A percentile compares a stretch with the other conserved stretches of the same genome.
phyloP scores from a whole-genome alignment of 257 asterid genomes.

The Capsicum pubescens region DNA sequence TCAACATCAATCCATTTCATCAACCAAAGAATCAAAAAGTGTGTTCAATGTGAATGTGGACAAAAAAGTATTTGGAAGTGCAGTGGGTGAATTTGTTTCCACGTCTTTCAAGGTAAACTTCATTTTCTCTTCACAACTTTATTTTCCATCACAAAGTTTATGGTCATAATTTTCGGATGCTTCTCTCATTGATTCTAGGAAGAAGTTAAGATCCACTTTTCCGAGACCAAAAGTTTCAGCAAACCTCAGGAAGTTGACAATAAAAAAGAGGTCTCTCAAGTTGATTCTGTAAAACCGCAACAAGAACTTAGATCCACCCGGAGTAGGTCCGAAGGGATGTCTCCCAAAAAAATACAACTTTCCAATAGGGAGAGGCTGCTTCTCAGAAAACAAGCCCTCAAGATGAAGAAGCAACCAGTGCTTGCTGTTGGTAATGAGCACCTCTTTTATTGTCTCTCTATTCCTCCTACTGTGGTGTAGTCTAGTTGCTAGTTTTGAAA shows the following conservation, averaged over 20 bases:
- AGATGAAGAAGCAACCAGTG: conserved; percentile 65
- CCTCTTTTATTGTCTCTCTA: neutral
- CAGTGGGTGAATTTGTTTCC: conserved; percentile 25
- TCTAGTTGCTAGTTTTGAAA: neutral
- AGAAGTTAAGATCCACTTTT: conserved; percentile 39
- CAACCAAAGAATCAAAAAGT: conserved; percentile 36
- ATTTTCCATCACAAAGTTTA: neutral
- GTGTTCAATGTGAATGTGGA: conserved; percentile 35
- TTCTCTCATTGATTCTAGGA: conserved; percentile 40
- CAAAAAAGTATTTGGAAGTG: conserved; percentile 33
- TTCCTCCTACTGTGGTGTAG: neutral
- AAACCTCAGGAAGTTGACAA: conserved; percentile 33
- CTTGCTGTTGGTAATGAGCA: conserved; percentile 74
- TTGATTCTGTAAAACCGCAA: conserved; percentile 38
- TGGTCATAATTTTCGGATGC: conserved; percentile 26
- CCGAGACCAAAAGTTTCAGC: conserved; percentile 33
- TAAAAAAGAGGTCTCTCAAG: conserved; percentile 33
- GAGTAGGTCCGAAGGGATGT: conserved; percentile 36
- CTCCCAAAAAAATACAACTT: conserved; percentile 55
- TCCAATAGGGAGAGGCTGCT: conserved; percentile 92
- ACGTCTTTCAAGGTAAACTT: conserved; percentile 37
- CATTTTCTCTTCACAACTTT: neutral
- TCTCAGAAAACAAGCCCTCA: conserved; percentile 83
- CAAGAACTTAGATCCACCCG: conserved; percentile 38
- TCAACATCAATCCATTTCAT: conserved; percentile 41